Conservation (phyloP, 2,329 filamentous ascomycete species). For the Cyclaneusma minus region DNA sequence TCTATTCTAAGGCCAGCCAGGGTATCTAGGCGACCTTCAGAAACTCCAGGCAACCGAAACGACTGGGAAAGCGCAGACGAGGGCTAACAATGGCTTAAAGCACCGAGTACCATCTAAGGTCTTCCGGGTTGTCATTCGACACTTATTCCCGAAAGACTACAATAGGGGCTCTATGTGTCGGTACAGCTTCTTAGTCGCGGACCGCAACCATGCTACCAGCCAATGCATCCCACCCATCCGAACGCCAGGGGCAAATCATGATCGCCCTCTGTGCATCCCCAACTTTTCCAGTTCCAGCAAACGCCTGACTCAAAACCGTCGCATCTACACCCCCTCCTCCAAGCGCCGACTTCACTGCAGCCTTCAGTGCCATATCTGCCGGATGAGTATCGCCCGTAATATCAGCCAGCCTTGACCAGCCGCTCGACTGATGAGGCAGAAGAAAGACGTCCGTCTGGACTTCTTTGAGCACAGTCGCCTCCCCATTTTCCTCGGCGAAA, state of each 20-base stretch:
- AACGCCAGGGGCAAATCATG: constrained; percentile 65
- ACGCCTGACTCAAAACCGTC: constrained; percentile 54
- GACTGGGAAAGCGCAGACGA: too few relatives aligned
- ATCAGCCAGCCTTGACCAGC: constrained; percentile 64
- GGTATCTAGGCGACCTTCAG: too few relatives aligned
- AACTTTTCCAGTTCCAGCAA: constrained; percentile 54
- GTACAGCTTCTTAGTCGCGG: too few relatives aligned
- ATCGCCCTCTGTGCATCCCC: constrained; percentile 65
- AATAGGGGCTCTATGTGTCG: too few relatives aligned
- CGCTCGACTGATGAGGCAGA: constrained; percentile 60
- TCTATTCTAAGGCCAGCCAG: too few relatives aligned
- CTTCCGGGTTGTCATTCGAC: too few relatives aligned
- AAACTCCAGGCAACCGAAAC: too few relatives aligned
- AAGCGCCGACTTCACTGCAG: constrained; percentile 60
- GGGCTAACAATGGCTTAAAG: too few relatives aligned
- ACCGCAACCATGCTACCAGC: too few relatives aligned
- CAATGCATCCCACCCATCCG: constrained; percentile 14
- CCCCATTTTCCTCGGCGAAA: constrained; percentile 33
- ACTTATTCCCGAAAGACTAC: too few relatives aligned
- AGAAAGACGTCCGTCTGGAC: constrained; percentile 68
- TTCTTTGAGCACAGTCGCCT: constrained; percentile 41
- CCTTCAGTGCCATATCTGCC: constrained; percentile 69
- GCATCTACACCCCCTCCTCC: constrained; percentile 55
- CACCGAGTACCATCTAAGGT: too few relatives aligned
- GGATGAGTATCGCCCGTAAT: constrained; percentile 32